Conservation (phyloP, 768 basidiomycete species). For the Nidularia sp. region DNA sequence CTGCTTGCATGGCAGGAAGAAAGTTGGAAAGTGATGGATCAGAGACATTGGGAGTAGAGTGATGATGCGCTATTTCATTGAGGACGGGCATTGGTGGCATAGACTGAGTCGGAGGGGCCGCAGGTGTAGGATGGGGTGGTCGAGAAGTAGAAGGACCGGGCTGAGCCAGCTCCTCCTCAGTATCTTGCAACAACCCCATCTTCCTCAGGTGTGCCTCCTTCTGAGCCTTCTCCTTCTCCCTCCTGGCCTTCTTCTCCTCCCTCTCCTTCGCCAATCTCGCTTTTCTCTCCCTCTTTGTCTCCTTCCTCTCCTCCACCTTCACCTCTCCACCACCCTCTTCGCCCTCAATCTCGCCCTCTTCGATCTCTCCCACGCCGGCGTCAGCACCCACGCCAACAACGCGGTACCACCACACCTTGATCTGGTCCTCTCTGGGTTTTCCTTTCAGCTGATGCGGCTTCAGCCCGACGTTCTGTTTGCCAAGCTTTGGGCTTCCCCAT, state of each 20-base stretch:
- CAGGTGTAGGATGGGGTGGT: too few species aligned
- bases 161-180: too few species aligned
- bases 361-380: slow-evolving; percentile 38
- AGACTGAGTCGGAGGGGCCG: too few species aligned
- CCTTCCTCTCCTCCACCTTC: slow-evolving; percentile 7
- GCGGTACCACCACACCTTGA: slow-evolving; percentile 48
- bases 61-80: background rate
- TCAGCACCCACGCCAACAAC: slow-evolving; percentile 34
- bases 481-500: slow-evolving; percentile 46
- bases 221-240: slow-evolving; percentile 6
- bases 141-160: too few species aligned
- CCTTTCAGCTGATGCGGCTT: slow-evolving; percentile 36
- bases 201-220: background rate
- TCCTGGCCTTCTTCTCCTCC: slow-evolving; percentile 14
- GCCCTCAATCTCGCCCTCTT: slow-evolving; percentile 46
- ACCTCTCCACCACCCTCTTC: slow-evolving; percentile 29
- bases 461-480: slow-evolving; percentile 18
- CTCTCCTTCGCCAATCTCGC: slow-evolving; percentile 19
- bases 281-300: slow-evolving; percentile 24
- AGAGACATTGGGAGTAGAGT: background rate
- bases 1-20: background rate
- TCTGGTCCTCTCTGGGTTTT: slow-evolving; percentile 37
- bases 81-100: background rate
- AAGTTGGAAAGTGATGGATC: background rate
- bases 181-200: too few species aligned